These are phyloP conservation scores for Trichoderma citrinoviride DNA, from an alignment of 2,329 filamentous ascomycete genomes.

Conservation along the genomic window DNA sequence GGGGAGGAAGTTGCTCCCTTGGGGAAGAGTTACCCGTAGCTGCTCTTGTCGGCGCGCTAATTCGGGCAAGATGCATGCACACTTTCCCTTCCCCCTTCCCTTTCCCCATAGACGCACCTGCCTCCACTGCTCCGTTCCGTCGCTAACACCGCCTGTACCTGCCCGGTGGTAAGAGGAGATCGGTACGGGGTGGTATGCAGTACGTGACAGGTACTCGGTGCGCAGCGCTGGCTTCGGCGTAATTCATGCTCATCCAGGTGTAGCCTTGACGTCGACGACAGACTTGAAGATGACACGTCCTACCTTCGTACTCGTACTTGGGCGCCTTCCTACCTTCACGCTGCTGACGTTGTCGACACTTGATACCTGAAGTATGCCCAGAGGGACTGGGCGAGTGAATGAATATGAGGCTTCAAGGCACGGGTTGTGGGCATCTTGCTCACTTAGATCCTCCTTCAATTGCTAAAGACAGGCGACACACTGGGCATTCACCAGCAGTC, in stretches of 20 bases:
- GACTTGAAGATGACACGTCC: not conserved
- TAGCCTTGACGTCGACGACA: not conserved
- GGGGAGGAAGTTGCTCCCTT: not conserved
- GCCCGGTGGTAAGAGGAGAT: not conserved
- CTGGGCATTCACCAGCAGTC: too few relatives aligned
- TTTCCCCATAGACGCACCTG: not conserved
- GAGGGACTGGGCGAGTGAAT: too few relatives aligned
- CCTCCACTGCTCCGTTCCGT: not conserved
- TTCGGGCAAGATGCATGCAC: not conserved
- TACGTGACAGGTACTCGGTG: constrained; percentile 14
- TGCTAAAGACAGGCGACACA: too few relatives aligned
- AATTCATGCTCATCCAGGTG: not conserved
- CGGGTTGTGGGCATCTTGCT: too few relatives aligned
- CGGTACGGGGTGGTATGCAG: constrained; percentile 4
- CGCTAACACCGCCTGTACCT: not conserved
- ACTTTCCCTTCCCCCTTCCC: not conserved
- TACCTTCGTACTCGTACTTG: not conserved
- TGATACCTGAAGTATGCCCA: too few relatives aligned
- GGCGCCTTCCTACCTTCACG: not conserved
- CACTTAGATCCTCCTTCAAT: too few relatives aligned
- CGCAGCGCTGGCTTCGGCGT: constrained; percentile 2
- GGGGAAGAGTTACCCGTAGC: not conserved
- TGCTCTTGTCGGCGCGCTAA: not conserved
- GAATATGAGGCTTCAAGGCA: too few relatives aligned
- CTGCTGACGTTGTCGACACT: not conserved